Evolutionary conservation across 2,329 filamentous ascomycete species (phyloP).

Genomic region (Daldinia sp.): DNA sequence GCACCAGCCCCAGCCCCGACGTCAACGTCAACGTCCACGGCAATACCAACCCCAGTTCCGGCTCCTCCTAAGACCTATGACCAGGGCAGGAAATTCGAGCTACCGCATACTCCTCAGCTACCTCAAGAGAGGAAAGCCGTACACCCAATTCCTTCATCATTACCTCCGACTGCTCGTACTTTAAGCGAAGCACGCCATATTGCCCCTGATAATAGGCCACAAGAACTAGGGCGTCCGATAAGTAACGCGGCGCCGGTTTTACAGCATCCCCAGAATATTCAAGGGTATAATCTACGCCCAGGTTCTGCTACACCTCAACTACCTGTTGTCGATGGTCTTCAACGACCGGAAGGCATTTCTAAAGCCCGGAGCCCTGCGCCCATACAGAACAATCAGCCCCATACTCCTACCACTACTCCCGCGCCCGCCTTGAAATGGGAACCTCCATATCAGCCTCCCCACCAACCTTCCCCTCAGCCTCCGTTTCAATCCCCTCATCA

Average conservation of each 20-base stretch:
- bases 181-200: slow-evolving; percentile 39
- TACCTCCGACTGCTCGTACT: slow-evolving; percentile 33
- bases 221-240: slow-evolving; percentile 34
- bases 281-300: slow-evolving; percentile 44
- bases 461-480: slow-evolving; percentile 37
- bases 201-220: slow-evolving; percentile 39
- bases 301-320: slow-evolving; percentile 41
- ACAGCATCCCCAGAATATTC: slow-evolving; percentile 51
- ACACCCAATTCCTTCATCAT: slow-evolving; percentile 41
- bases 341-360: slow-evolving; percentile 46
- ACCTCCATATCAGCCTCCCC: slow-evolving; percentile 50
- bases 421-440: slow-evolving; percentile 49
- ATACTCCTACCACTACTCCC: slow-evolving; percentile 40
- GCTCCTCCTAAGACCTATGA: slow-evolving; percentile 29
- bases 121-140: slow-evolving; percentile 39
- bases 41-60: slow-evolving; percentile 14
- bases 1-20: slow-evolving; percentile 6
- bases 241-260: slow-evolving; percentile 47
- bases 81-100: slow-evolving; percentile 30
- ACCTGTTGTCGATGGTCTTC: slow-evolving; percentile 44
- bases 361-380: slow-evolving; percentile 46
- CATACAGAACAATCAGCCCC: slow-evolving; percentile 42
- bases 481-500: slow-evolving; percentile 47
- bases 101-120: slow-evolving; percentile 34
- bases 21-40: background rate